Base-by-base conservation (phyloP, 345 rosid species). In the Alliaria petiolata region DNA sequence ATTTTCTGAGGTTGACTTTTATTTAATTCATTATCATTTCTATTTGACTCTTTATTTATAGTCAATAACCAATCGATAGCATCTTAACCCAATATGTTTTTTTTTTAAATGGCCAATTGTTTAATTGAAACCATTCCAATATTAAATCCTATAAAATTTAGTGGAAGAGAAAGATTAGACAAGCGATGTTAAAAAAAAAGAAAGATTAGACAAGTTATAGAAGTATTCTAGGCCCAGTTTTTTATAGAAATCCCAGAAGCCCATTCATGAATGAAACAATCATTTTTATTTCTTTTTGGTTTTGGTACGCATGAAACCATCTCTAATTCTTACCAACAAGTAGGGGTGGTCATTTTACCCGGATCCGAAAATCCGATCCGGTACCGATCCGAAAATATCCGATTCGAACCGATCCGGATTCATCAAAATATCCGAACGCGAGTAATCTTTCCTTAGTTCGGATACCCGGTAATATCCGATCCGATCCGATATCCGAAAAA, bases 1-100 rank as follows among this genome's bases (percentile, higher is more conserved):
- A 13, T 68, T 42, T 62, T 63, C 47, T 55, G 25, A 76, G 61
- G 75, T 76, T 76, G 79, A 76, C 79, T 76, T 76, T 69, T 56
- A 7, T 30, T 30, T 8, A 34, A 3, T 61, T 44, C 69, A 68
- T 63, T 69, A 69, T 76, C 71, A 76, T 69, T 56, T 69, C 19
- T 76, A 63, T 69, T 62, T 69, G 66, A 63, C 79, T 56, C 70
- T 69, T 55, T 47, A 12, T 66, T 57, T 36, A 13, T 56, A 63
- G 79, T 76, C 79, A 76, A 76, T 76, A 62, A 62, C 66, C 67
- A 76, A 69, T 69, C 52, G 13, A 55, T 69, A 63, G 5, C 65
- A 55, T 43, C 65, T 62, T 30, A 61, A 68, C 57, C 73, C 40
- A 31, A 39, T 0, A 30, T 49, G 36, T 31, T n/a, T 53, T 65